A percentile compares a stretch with the other conserved stretches of the same genome.
phyloP scores from a whole-genome alignment of 208 protist species.

The Trypanosoma boissoni region DNA sequence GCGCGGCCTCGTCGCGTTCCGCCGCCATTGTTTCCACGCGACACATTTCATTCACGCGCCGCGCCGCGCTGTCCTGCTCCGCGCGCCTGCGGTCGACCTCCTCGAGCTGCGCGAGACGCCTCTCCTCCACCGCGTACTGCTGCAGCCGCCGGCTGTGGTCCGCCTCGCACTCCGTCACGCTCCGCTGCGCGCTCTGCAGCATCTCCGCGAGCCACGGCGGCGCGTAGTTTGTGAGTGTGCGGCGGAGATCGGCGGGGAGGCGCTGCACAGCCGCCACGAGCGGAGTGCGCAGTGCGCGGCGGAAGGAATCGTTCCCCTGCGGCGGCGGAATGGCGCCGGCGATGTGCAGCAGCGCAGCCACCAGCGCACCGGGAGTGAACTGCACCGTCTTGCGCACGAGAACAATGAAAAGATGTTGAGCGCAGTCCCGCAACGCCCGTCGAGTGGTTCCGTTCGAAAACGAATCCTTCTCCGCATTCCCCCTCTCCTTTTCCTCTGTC shows the following conservation, averaged over 20 bases:
- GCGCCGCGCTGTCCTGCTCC: conserved; percentile 19
- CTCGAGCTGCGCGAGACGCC: conserved; percentile 18
- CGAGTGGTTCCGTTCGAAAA: too few relatives aligned
- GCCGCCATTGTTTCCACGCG: conserved; percentile 12
- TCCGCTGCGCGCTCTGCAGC: conserved; percentile 24
- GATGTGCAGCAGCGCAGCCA: conserved; percentile 43
- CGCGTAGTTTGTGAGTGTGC: conserved; percentile 29
- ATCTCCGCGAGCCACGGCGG: conserved; percentile 48
- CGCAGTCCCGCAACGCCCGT: conserved; percentile 8
- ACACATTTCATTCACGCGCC: conserved; percentile 18
- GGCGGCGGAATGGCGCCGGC: conserved; percentile 36
- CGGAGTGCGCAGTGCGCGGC: conserved; percentile 17
- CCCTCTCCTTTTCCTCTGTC: too few relatives aligned
- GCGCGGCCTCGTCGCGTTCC: conserved; percentile 1
- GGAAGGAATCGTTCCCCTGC: conserved; percentile 30
- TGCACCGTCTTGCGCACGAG: conserved; percentile 45
- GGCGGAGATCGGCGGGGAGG: conserved; percentile 21
- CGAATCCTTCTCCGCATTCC: too few relatives aligned
- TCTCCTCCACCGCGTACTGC: conserved; percentile 64
- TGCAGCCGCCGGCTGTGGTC: conserved; percentile 53
- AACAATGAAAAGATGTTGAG: conserved; percentile 34
- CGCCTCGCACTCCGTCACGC: conserved; percentile 37
- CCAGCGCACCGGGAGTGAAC: conserved; percentile 31
- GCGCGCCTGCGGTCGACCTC: conserved; percentile 6
- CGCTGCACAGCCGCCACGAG: conserved; percentile 37